Base-by-base conservation (phyloP, 1,284 basidiomycete genomes). In the Sparassis latifolia region DNA sequence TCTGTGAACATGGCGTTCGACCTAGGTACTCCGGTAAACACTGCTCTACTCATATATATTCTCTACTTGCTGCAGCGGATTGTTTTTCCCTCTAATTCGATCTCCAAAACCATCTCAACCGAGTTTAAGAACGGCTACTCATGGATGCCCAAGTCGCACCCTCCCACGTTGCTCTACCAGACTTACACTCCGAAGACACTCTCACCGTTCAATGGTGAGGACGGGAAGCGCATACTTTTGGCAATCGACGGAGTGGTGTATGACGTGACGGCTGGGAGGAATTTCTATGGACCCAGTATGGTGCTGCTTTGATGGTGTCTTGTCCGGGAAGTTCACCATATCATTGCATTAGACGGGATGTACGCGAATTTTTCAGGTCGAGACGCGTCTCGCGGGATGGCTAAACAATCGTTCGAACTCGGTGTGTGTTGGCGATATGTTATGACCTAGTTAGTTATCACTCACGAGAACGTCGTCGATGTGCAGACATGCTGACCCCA, bases 341-440 rank as follows among this genome's bases (percentile, higher is more conserved):
- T 20, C 20, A 20, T 20, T 20, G 20, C 20, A 1, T 10, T 54
- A 92, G 92, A 86, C 60, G 94, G 94, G 1, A 92, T 94, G 79
- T 97, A 97, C 63, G 94, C 93, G 33, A 97, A 97, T 69, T 97
- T 97, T 75, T 93, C 94, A 2, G 94, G 94, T 2, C 75, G 92
- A 47, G 94, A 97, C 69, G 94, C 94, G 0, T 94, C 90, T 6
- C 75, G 93, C 43, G 93, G 94, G 9, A 96, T 97, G 93, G 94
- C 94, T 5, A 97, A 95, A 69, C 94, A 97, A 70, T 94, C 91
- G 3, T 97, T 97, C 59, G 94, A 95, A 59, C 45, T 76, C 31
- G 91, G 92, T 92, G 62, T 54, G 83, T 68, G 0, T 3, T 10
- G 10, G n/a, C 12, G 35, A 6, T 6, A 12, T 37, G 6, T 12